A percentile compares a stretch with the other conserved stretches of the same genome.
Conservation (phyloP, 441 rosid genomes). For the Populus tomentosa region DNA sequence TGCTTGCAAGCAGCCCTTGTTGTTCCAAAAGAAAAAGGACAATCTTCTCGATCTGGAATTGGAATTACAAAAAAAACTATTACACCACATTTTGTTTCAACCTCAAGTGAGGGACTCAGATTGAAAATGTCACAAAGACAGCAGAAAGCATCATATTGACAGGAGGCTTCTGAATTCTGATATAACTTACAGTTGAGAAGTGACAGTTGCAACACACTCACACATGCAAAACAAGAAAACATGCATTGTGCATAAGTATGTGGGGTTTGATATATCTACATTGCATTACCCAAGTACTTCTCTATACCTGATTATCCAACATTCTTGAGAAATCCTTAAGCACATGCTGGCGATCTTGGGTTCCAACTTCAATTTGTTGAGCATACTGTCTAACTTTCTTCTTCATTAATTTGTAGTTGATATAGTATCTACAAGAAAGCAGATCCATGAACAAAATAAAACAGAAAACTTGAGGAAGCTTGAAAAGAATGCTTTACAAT, state of each 20-base stretch:
- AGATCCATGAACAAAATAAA: slow-evolving; percentile 5
- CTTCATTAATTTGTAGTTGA: slow-evolving; percentile 95
- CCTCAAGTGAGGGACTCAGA: neutral
- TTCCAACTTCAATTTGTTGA: slow-evolving; percentile 76
- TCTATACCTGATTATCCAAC: slow-evolving; percentile 80
- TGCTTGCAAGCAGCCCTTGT: slow-evolving; percentile 86
- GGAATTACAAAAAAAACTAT: neutral
- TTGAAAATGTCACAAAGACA: neutral
- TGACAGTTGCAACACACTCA: neutral
- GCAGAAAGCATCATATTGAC: neutral
- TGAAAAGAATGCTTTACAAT: neutral
- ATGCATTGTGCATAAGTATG: neutral
- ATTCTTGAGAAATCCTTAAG: slow-evolving; percentile 98
- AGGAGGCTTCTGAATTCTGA: neutral
- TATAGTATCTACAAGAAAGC: slow-evolving; percentile 61
- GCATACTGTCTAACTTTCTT: slow-evolving; percentile 83
- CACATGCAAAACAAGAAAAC: neutral
- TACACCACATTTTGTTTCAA: neutral
- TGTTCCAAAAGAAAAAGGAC: slow-evolving; percentile 95
- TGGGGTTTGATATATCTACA: neutral
- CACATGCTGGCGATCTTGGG: slow-evolving; percentile 71
- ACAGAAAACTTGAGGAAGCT: neutral
- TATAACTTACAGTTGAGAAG: neutral
- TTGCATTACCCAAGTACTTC: neutral
- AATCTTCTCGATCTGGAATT: slow-evolving; percentile 83